phyloP scores from a whole-genome alignment of 345 rosid species.

The Anastatica hierochuntica region DNA sequence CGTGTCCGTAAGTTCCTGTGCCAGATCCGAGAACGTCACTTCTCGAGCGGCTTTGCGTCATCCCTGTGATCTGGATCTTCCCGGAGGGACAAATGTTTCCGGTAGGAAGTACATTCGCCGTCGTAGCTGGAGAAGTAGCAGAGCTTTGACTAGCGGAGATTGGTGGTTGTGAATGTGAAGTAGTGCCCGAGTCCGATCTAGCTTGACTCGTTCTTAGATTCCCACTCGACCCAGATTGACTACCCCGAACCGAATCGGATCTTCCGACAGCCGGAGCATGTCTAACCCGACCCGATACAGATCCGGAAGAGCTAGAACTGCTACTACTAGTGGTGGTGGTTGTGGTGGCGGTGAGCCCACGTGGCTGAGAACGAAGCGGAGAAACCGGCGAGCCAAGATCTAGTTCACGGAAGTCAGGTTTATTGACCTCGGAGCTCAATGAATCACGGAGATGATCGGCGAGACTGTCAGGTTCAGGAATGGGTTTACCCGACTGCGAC shows the following conservation, averaged over 20 bases:
- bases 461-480: constrained; percentile 30
- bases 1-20: constrained; percentile 80
- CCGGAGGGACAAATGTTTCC: constrained; percentile 94
- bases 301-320: constrained; percentile 79
- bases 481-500: constrained; percentile 54
- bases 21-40: constrained; percentile 83
- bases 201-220: constrained; percentile 29
- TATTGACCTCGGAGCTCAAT: constrained; percentile 50
- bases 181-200: constrained; percentile 59
- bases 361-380: constrained; percentile 59
- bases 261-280: constrained; percentile 25
- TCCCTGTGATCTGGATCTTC: constrained; percentile 57
- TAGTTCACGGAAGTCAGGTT: constrained; percentile 92
- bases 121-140: constrained; percentile 49
- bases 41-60: constrained; percentile 47
- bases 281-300: constrained; percentile 46
- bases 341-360: constrained; percentile 32
- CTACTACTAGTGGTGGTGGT: constrained; percentile 45
- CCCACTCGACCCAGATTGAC: constrained; percentile 30
- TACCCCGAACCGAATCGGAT: constrained; percentile 31
- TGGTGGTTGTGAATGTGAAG: constrained; percentile 32
- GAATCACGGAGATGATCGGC: constrained; percentile 51
- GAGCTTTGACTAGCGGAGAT: constrained; percentile 47
- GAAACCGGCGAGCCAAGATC: constrained; percentile 97
- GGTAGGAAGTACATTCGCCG: constrained; percentile 52